Evolutionary conservation across 306 rosid genomes (phyloP).

Genomic region (Senna siamea): DNA sequence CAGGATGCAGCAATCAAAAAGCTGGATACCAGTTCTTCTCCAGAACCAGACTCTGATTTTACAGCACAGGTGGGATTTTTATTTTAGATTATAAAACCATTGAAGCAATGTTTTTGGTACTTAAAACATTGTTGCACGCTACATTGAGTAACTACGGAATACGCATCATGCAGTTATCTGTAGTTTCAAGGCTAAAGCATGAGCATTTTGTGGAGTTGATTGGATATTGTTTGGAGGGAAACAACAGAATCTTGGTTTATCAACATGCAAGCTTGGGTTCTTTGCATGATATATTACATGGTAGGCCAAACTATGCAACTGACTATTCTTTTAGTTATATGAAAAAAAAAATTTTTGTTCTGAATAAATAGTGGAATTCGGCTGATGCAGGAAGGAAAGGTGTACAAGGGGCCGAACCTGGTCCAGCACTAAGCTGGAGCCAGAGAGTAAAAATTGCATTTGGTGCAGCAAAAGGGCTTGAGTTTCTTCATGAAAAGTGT

Average conservation of each 20-base stretch:
- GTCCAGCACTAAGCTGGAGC: slow-evolving; percentile 82
- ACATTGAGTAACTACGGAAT: slow-evolving; percentile 13
- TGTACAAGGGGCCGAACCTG: slow-evolving; percentile 97
- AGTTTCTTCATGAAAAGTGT: slow-evolving; percentile 86
- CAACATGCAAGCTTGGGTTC: slow-evolving; percentile 85
- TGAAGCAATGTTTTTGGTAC: slow-evolving; percentile 19
- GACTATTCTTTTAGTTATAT: not conserved
- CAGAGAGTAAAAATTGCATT: slow-evolving; percentile 87
- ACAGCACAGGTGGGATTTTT: slow-evolving; percentile 59
- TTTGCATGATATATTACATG: slow-evolving; percentile 91
- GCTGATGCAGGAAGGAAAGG: slow-evolving; percentile 85
- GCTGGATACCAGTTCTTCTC: slow-evolving; percentile 71
- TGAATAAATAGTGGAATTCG: slow-evolving; percentile 29
- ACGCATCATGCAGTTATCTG: slow-evolving; percentile 66
- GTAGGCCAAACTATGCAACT: slow-evolving; percentile 41
- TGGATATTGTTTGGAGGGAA: slow-evolving; percentile 86
- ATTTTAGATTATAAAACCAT: slow-evolving; percentile 2
- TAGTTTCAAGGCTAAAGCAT: slow-evolving; percentile 84
- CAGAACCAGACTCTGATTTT: slow-evolving; percentile 80
- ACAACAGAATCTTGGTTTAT: slow-evolving; percentile 80
- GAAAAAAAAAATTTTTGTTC: not conserved
- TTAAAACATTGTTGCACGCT: not conserved
- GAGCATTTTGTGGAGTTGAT: slow-evolving; percentile 83
- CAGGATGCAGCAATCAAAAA: slow-evolving; percentile 85
- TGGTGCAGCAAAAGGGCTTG: slow-evolving; percentile 97